phyloP scores from a whole-genome alignment of 2,329 filamentous ascomycete genomes.

The Diaporthe sp. region DNA sequence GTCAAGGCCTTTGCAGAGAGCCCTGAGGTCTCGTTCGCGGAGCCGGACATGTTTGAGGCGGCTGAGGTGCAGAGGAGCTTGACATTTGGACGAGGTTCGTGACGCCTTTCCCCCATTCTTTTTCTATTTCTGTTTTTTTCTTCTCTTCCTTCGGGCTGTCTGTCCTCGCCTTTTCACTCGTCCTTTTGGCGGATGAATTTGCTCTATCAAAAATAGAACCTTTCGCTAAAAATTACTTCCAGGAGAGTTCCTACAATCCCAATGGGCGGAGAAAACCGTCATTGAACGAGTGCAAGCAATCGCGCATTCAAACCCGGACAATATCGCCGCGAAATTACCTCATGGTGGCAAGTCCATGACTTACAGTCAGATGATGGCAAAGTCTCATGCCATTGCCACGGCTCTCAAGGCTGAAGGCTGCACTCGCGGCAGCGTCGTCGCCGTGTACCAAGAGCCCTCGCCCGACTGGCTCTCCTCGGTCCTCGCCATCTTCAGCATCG shows the following conservation, averaged over 20 bases:
- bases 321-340: neutral
- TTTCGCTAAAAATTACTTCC: neutral
- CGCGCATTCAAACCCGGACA: neutral
- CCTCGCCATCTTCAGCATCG: conserved; percentile 57
- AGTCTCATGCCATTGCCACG: neutral
- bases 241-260: neutral
- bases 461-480: conserved; percentile 43
- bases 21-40: conserved; percentile 40
- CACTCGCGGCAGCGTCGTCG: neutral
- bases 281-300: neutral
- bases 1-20: neutral
- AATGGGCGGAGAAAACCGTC: conserved; percentile 5
- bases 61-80: neutral
- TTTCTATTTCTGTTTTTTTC: neutral
- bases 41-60: neutral
- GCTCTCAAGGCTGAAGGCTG: neutral
- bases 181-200: neutral
- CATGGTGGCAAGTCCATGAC: conserved; percentile 10
- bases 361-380: conserved; percentile 4
- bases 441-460: conserved; percentile 10
- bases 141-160: neutral
- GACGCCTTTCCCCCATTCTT: neutral
- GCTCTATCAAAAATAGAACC: no score
- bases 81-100: conserved; percentile 3
- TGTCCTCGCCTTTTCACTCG: no score